Percentiles rank a stretch among this genome's conserved stretches.
These are phyloP conservation scores for Wallacemonas sp. DNA, from an alignment of 208 protist genomes.

Conservation along the genomic window DNA sequence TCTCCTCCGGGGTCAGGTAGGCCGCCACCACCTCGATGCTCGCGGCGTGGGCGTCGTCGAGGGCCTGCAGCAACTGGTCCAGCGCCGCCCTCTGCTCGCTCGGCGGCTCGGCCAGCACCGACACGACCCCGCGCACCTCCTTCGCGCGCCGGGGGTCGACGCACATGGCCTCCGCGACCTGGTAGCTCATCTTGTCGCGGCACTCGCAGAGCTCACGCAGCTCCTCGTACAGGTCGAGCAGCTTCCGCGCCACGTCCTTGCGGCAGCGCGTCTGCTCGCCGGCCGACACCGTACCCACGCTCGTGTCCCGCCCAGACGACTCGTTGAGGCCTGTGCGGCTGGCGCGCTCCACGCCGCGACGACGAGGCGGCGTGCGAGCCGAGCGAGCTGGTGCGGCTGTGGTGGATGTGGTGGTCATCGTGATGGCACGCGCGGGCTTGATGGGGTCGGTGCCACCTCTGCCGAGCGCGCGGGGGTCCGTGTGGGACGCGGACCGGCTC, in stretches of 20 bases:
- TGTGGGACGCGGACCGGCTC: constrained; percentile 16
- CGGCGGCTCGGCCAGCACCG: constrained; percentile 37
- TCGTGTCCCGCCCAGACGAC: background rate
- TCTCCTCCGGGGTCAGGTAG: constrained; percentile 79
- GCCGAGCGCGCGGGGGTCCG: constrained; percentile 10
- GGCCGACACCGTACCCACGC: constrained; percentile 10
- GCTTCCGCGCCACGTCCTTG: constrained; percentile 50
- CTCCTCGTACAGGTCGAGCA: constrained; percentile 67
- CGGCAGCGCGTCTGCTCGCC: constrained; percentile 48
- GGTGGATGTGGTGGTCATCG: background rate
- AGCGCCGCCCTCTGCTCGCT: constrained; percentile 66
- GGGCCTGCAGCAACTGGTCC: constrained; percentile 25
- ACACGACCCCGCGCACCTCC: constrained; percentile 43
- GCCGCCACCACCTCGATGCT: constrained; percentile 59
- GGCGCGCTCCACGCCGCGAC: background rate
- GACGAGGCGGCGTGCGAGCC: background rate
- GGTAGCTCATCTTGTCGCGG: constrained; percentile 40
- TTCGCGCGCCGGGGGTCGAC: constrained; percentile 60
- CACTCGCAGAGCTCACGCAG: constrained; percentile 49
- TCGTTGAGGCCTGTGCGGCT: background rate
- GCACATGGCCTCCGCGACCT: constrained; percentile 68
- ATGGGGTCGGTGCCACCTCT: background rate
- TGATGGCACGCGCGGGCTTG: background rate
- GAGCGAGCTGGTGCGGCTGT: background rate
- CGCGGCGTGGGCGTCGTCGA: constrained; percentile 49